Conservation (phyloP, 441 rosid genomes). For the Arabidopsis hybrid region DNA sequence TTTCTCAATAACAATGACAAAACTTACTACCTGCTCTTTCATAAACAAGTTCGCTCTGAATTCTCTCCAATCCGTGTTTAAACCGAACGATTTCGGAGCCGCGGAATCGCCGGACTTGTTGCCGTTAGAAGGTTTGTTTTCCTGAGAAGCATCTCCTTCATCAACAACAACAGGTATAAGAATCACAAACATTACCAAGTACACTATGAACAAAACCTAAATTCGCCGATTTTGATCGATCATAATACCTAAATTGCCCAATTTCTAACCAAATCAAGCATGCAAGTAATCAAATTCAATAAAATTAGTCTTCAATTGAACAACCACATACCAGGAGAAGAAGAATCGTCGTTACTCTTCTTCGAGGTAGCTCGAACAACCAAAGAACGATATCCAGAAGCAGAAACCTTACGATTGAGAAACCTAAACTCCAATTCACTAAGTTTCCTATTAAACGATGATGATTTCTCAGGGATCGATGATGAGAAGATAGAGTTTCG, state of each 20-base stretch:
- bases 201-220: neutral
- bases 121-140: slow-evolving; percentile 57
- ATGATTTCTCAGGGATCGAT: slow-evolving; percentile 32
- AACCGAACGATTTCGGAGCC: slow-evolving; percentile 58
- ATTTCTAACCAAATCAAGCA: neutral
- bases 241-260: no score
- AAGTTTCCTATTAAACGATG: slow-evolving; percentile 19
- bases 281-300: neutral
- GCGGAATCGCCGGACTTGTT: slow-evolving; percentile 62
- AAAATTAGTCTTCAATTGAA: neutral
- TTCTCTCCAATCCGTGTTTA: slow-evolving; percentile 84
- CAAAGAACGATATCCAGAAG: slow-evolving; percentile 49
- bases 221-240: no score
- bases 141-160: slow-evolving; percentile 67
- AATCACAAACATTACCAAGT: neutral
- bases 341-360: slow-evolving; percentile 69
- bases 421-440: slow-evolving; percentile 57
- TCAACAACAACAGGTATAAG: slow-evolving; percentile 40
- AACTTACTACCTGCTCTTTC: slow-evolving; percentile 72
- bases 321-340: slow-evolving; percentile 52
- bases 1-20: neutral
- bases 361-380: slow-evolving; percentile 68
- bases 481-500: slow-evolving; percentile 49
- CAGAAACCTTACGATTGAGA: slow-evolving; percentile 46
- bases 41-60: slow-evolving; percentile 82